Base-by-base conservation (phyloP, 202 grass and related monocot genomes). In the Hordeum pubiflorum region DNA sequence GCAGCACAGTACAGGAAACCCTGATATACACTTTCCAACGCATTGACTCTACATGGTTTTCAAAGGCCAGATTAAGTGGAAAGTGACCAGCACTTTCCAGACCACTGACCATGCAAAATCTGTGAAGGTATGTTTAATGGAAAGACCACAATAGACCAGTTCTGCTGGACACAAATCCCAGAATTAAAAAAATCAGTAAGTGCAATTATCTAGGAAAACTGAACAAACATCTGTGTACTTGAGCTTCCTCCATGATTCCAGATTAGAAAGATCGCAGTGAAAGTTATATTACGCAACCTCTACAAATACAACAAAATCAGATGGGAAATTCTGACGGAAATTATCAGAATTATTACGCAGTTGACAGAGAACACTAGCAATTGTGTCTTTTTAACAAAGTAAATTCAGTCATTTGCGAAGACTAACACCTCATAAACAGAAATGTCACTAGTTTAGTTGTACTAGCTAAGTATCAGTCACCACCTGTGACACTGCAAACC, bases 21-120 rank as follows among this genome's bases (percentile, higher is more conserved):
- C 75, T 37, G 74, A 79, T 74, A 78, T 69, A 38, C 26, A 39
- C 75, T 89, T 86, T 83, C 76, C 15, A 89, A 36, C 36, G 36
- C 39, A 75, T 76, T 86, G 80, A 38, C 79, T 43, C 22, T 83
- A 58, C 39, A 79, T 55, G n/a, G 7, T 70, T 86, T 79, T 17
- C 67, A 68, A 79, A 79, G 72, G 75, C 82, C 61, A 79, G 38
- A 83, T 75, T 83, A 44, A 71, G 75, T 83, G 32, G 54, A 83
- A 78, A 76, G 23, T 57, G 69, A 86, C 60, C 12, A 69, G 40
- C 69, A 83, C 79, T 86, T 83, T 86, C 83, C 68, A 83, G 27
- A 54, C 61, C 79, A 83, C 79, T 83, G 10, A 6, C 58, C 68
- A 80, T 70, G 75, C 69, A 74, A 69, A 31, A 62, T 68, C 59